Evolutionary conservation across 495 filamentous ascomycete species (phyloP), one percentile per base, ranked within the genome.

Genomic region (Aspergillus campestris): DNA sequence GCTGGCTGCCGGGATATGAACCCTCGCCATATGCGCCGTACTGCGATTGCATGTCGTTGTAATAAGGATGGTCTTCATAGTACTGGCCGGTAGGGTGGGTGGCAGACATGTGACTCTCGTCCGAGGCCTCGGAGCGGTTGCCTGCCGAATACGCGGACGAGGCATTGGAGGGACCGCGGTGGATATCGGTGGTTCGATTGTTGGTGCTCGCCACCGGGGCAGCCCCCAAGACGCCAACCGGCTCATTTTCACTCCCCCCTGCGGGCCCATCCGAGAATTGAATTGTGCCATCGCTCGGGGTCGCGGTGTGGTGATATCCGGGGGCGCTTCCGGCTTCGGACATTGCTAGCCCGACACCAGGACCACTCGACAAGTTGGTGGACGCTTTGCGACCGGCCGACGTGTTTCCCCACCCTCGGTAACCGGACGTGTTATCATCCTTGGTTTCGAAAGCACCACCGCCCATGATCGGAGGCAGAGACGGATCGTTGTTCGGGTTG

Each of bases 351-450:
- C 82, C 82, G 56, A 71, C 67, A 47, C 78, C 79, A 53, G 69
- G 67, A n/a, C 82, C 80, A 46, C 88, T 89, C 13, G 86, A 91
- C 44, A 95, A 73, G 33, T 89, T 94, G 31, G 87, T 95, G 8
- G 89, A 94, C 7, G 82, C 75, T 59, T 96, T 94, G 33, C 89
- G 77, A 13, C 77, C 79, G 30, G 81, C 80, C n/a, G 86, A 87
- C 11, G 80, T 80, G n/a, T 87, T 86, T 31, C 92, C 92, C 92
- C 92, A 98, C 48, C 92, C 92, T 57, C 92, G 77, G 62, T 98
- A 98, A 28, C 92, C 92, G 7, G 79, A 72, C 24, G 68, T 71
- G 46, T 74, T 78, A 45, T 87, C 84, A 56, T 89, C 83, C 55
- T 81, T 87, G 37, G 71, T 62, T 6, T 68, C 61, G 47, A 73